phyloP scores from a whole-genome alignment of 1,139 yeast species.

The Diutina pseudorugosa region DNA sequence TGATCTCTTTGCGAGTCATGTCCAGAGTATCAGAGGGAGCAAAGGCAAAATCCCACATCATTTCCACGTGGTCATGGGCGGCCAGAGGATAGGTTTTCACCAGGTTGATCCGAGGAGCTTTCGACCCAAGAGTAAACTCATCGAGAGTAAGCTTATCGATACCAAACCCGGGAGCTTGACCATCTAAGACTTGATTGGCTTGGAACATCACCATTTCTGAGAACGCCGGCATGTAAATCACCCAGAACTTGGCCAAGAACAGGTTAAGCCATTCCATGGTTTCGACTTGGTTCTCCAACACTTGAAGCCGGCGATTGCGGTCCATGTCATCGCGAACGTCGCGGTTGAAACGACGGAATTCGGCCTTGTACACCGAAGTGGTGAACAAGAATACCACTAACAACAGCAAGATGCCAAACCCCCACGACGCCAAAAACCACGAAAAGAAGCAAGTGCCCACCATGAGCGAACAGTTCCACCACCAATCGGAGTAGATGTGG shows the following conservation, averaged over 20 bases:
- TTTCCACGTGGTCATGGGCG: constrained; percentile 55
- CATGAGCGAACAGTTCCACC: constrained; percentile 52
- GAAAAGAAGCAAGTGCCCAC: constrained; percentile 63
- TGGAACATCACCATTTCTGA: constrained; percentile 62
- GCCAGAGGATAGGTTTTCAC: constrained; percentile 60
- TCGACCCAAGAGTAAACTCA: constrained; percentile 68
- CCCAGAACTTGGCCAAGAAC: constrained; percentile 72
- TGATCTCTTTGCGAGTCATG: constrained; percentile 66
- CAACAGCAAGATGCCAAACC: constrained; percentile 30
- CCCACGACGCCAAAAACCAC: constrained; percentile 46
- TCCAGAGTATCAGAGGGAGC: constrained; percentile 74
- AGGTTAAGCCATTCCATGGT: constrained; percentile 74
- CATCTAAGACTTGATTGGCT: constrained; percentile 55
- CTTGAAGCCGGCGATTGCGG: constrained; percentile 46
- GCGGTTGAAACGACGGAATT: constrained; percentile 61
- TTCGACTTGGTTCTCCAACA: constrained; percentile 50
- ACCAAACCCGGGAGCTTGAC: constrained; percentile 72
- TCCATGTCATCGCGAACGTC: constrained; percentile 64
- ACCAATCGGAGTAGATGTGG: constrained; percentile 60
- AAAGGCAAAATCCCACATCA: constrained; percentile 77
- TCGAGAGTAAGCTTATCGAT: constrained; percentile 61
- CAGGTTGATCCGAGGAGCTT: constrained; percentile 63
- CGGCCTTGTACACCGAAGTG: constrained; percentile 55
- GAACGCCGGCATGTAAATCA: constrained; percentile 74
- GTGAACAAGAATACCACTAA: constrained; percentile 47